A percentile compares a stretch with the other conserved stretches of the same genome.
These are phyloP conservation scores for Elaeagnus macrophylla DNA, from an alignment of 306 rosid species.

Conservation along the genomic window DNA sequence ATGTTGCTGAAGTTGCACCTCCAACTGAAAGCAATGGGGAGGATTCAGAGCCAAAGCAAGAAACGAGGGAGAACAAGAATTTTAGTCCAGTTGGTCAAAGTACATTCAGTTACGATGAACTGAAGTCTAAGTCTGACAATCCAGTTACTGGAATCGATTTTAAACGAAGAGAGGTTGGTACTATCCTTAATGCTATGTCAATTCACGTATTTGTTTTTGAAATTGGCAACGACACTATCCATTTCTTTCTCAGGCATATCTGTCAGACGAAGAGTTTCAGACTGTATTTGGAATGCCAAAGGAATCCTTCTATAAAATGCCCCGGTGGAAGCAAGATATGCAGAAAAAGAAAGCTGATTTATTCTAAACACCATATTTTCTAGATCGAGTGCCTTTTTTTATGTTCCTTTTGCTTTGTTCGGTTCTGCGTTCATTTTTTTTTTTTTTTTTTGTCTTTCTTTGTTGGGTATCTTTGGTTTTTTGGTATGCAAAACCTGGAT, in stretches of 20 bases:
- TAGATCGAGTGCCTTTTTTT: conserved; percentile 13
- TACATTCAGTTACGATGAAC: conserved; percentile 69
- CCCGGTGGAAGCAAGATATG: conserved; percentile 99
- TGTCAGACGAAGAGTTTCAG: conserved; percentile 71
- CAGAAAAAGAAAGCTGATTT: conserved; percentile 79
- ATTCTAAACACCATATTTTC: conserved; percentile 37
- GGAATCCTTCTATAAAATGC: conserved; percentile 75
- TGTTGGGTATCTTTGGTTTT: conserved; percentile 47
- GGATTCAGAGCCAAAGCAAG: conserved; percentile 52
- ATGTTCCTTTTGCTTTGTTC: conserved; percentile 28
- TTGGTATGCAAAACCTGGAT: conserved; percentile 38
- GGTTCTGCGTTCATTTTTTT: conserved; percentile 31
- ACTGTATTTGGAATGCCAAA: conserved; percentile 59
- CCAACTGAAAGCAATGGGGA: conserved; percentile 36
- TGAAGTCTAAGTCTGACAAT: conserved; percentile 72
- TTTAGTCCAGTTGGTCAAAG: conserved; percentile 31
- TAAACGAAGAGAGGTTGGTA: conserved; percentile 81
- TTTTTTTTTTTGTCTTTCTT: conserved; percentile 32
- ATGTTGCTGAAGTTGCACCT: conserved; percentile 37
- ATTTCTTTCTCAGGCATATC: conserved; percentile 54
- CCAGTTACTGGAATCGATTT: conserved; percentile 80
- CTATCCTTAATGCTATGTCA: conserved; percentile 12
- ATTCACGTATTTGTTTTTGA: neutral
- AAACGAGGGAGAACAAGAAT: conserved; percentile 30
- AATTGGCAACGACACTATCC: conserved; percentile 14